Percentiles rank a stretch among this genome's conserved stretches.
These are phyloP conservation scores for Begonia masoniana DNA, from an alignment of 306 rosid genomes.

Conservation along the genomic window DNA sequence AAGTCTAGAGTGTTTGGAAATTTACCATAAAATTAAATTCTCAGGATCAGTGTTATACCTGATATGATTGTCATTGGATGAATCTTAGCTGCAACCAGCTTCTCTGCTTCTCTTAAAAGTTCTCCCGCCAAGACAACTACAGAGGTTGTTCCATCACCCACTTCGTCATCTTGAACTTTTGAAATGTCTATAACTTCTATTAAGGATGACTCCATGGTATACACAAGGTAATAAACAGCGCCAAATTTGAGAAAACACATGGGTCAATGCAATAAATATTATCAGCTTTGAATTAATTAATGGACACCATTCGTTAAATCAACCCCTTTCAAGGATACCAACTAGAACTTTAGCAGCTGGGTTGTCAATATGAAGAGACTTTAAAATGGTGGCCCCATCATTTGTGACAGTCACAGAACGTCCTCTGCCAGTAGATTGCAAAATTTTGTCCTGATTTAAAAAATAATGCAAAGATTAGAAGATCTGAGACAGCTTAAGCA, in stretches of 20 bases:
- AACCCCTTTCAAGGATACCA: constrained; percentile 55
- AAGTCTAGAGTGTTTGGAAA: too few species aligned
- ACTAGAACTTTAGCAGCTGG: constrained; percentile 99
- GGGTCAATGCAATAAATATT: too few species aligned
- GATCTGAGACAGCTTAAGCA: neutral
- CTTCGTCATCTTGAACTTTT: constrained; percentile 99
- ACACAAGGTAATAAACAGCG: neutral
- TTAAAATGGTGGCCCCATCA: constrained; percentile 96
- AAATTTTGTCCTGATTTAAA: constrained; percentile 68
- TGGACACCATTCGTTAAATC: neutral
- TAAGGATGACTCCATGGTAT: constrained; percentile 25
- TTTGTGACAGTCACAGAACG: constrained; percentile 74
- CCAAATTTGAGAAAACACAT: neutral
- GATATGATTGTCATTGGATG: constrained; percentile 98
- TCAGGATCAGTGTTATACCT: constrained; percentile 37
- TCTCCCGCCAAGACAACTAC: constrained; percentile 99
- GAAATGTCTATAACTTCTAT: constrained; percentile 58
- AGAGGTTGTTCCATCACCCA: constrained; percentile 98
- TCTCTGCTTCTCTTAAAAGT: constrained; percentile 80
- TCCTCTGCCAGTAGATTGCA: constrained; percentile 95
- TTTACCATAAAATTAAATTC: too few species aligned
- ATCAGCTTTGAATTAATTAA: neutral
- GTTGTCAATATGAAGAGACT: constrained; percentile 92
- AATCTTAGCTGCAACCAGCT: constrained; percentile 77
- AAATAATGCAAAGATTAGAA: neutral